Evolutionary conservation across 768 basidiomycete genomes (phyloP).

Genomic region (Amanita rubescens): DNA sequence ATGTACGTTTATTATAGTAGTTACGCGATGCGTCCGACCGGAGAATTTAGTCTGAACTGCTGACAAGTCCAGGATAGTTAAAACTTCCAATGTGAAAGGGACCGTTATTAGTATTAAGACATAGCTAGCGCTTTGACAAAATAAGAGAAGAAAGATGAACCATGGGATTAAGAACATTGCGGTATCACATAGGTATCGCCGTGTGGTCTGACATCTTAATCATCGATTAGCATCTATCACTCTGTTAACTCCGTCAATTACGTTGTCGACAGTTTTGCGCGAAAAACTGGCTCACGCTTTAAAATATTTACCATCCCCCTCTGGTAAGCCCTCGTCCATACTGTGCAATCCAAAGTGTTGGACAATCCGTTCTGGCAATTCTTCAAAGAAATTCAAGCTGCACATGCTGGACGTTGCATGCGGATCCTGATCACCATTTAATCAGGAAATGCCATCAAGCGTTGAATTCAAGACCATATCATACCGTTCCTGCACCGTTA

Average conservation of each 20-base stretch:
- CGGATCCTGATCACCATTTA: neutral
- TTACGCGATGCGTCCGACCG: too few species aligned
- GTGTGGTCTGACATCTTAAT: too few species aligned
- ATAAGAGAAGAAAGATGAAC: neutral
- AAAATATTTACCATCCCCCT: constrained; percentile 5
- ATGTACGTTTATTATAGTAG: too few species aligned
- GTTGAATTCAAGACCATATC: too few species aligned
- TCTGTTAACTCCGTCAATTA: neutral
- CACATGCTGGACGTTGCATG: neutral
- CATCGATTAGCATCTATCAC: constrained; percentile 3
- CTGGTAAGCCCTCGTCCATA: constrained; percentile 6
- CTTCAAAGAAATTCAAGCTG: neutral
- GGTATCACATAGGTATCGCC: too few species aligned
- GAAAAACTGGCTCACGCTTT: neutral
- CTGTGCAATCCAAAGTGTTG: constrained; percentile 2
- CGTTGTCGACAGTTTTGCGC: neutral
- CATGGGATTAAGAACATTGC: too few species aligned
- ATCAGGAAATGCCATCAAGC: constrained; percentile 1
- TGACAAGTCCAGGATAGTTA: too few species aligned
- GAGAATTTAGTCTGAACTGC: too few species aligned
- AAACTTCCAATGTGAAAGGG: too few species aligned
- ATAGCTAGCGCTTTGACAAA: too few species aligned
- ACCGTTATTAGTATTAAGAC: too few species aligned
- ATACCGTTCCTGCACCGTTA: neutral
- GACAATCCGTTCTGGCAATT: constrained; percentile 1